phyloP scores from a whole-genome alignment of 305 asterid genomes.

The Fraxinus floribunda region DNA sequence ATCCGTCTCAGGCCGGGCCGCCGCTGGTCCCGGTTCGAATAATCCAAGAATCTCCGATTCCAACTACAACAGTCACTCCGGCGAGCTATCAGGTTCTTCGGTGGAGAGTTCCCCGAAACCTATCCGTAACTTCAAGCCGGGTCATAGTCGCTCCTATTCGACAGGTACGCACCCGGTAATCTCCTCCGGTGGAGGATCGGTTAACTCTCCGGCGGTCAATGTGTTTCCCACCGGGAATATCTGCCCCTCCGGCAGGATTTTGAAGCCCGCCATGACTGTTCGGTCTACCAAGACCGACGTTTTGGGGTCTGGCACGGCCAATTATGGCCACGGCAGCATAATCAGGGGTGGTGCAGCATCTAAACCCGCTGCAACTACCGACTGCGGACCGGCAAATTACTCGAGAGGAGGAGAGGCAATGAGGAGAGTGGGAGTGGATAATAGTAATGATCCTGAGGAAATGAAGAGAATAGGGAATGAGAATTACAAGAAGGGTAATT shows the following conservation, averaged over 20 bases:
- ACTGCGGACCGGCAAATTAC: conserved; percentile 14
- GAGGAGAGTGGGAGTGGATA: conserved; percentile 29
- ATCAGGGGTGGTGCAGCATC: conserved; percentile 56
- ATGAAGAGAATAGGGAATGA: conserved; percentile 77
- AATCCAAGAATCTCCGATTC: conserved; percentile 43
- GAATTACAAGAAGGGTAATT: conserved; percentile 53
- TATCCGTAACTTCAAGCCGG: conserved; percentile 32
- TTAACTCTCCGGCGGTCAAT: conserved; percentile 46
- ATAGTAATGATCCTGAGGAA: conserved; percentile 67
- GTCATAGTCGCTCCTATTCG: conserved; percentile 59
- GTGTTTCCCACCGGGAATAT: conserved; percentile 73
- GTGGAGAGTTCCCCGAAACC: conserved; percentile 54
- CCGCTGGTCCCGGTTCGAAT: conserved; percentile 28
- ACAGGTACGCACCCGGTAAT: conserved; percentile 48
- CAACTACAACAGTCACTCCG: conserved; percentile 45
- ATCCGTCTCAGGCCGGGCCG: conserved; percentile 54
- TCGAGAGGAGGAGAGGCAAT: conserved; percentile 37
- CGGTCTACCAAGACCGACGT: conserved; percentile 58
- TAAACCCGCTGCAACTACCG: conserved; percentile 28
- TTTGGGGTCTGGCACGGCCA: conserved; percentile 58
- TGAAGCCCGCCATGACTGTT: conserved; percentile 53
- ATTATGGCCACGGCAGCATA: conserved; percentile 92
- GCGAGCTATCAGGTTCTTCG: conserved; percentile 42
- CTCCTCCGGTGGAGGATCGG: conserved; percentile 47
- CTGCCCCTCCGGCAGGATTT: conserved; percentile 66